Evolutionary conservation across 306 rosid genomes (phyloP).

Genomic region (Lathyrus aphaca): DNA sequence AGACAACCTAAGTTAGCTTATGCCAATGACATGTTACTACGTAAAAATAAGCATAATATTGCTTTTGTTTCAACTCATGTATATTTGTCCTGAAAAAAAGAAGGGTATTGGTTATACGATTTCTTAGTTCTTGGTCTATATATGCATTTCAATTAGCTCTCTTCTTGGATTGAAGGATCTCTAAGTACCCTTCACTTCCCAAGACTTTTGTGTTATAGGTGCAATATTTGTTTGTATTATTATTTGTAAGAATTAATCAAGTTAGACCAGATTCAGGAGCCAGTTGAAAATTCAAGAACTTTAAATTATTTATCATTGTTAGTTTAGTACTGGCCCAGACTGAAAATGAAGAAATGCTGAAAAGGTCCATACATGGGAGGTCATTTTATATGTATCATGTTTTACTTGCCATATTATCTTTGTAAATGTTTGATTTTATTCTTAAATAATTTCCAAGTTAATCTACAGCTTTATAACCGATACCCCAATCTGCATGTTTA

Average conservation of each 20-base stretch:
- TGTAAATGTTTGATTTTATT: slow-evolving; percentile 15
- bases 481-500: slow-evolving; percentile 83
- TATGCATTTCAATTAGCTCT: slow-evolving; percentile 15
- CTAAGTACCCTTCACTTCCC: slow-evolving; percentile 21
- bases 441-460: slow-evolving; percentile 35
- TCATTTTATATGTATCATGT: neutral
- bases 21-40: slow-evolving; percentile 22
- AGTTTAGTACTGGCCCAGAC: neutral
- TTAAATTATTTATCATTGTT: slow-evolving; percentile 17
- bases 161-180: slow-evolving; percentile 22
- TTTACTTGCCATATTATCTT: slow-evolving; percentile 21
- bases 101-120: slow-evolving; percentile 4
- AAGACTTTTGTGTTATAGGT: slow-evolving; percentile 10
- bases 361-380: slow-evolving; percentile 20
- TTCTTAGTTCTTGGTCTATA: neutral
- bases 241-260: slow-evolving; percentile 23
- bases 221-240: slow-evolving; percentile 10
- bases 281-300: slow-evolving; percentile 21
- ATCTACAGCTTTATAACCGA: slow-evolving; percentile 63
- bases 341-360: slow-evolving; percentile 10
- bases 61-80: slow-evolving; percentile 11
- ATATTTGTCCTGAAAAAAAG: slow-evolving; percentile 2
- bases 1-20: slow-evolving; percentile 1
- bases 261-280: slow-evolving; percentile 16
- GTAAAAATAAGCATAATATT: slow-evolving; percentile 13